Evolutionary conservation across 306 rosid genomes (phyloP).

Genomic region (Prunus mume): DNA sequence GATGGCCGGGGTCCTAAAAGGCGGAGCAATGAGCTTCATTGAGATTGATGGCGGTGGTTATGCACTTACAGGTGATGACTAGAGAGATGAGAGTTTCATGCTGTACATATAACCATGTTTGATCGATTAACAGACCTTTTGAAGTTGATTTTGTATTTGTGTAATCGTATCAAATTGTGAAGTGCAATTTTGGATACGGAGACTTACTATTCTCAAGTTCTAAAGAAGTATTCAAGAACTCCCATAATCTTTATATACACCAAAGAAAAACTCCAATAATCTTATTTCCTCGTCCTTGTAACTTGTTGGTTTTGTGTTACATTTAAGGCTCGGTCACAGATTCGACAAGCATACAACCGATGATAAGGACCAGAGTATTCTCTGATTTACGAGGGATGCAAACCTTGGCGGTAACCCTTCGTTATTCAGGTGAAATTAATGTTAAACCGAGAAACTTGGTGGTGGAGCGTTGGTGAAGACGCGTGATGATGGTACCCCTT

Average conservation of each 20-base stretch:
- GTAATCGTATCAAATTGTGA: neutral
- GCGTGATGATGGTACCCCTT: neutral
- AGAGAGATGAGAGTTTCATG: conserved; percentile 1
- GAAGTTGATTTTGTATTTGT: neutral
- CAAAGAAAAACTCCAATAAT: neutral
- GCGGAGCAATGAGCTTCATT: neutral
- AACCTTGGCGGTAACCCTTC: neutral
- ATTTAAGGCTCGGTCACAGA: neutral
- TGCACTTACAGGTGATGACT: neutral
- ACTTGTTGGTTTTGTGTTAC: neutral
- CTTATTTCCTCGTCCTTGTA: neutral
- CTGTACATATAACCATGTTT: neutral
- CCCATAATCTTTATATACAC: neutral
- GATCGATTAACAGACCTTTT: neutral
- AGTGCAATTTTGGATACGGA: neutral
- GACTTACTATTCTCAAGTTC: neutral
- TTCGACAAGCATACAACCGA: neutral
- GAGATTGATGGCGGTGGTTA: neutral
- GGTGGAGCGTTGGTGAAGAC: neutral
- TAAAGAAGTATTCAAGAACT: neutral
- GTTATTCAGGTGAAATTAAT: too few species aligned
- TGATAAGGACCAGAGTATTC: too few species aligned
- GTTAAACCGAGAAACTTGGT: too few species aligned
- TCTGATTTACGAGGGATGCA: neutral
- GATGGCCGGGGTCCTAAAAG: neutral